Conservation (phyloP, 2,329 filamentous ascomycete species). For the Exophiala lecanii-corni region DNA sequence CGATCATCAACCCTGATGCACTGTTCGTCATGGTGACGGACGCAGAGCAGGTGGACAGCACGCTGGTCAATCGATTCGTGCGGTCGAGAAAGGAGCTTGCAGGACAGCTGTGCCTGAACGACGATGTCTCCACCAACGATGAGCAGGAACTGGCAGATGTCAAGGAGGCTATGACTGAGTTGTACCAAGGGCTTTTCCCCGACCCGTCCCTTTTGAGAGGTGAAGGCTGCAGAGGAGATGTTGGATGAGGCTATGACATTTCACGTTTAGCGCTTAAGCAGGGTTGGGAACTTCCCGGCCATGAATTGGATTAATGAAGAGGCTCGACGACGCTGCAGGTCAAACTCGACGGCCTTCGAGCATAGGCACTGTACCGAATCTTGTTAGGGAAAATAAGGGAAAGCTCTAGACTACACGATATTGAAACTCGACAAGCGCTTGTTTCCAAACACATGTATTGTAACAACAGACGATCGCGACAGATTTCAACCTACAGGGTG, state of each 20-base stretch:
- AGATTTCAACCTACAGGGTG: no score
- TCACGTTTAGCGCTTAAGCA: not conserved
- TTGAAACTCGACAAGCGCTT: no score
- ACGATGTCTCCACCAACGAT: constrained; percentile 19
- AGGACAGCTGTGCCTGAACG: constrained; percentile 21
- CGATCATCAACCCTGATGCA: constrained; percentile 15
- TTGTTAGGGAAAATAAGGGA: no score
- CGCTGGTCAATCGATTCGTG: constrained; percentile 12
- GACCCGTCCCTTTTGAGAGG: constrained; percentile 1
- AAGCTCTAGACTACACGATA: no score
- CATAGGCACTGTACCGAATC: no score
- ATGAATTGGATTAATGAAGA: no score
- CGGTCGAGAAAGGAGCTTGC: constrained; percentile 14
- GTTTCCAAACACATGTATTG: no score
- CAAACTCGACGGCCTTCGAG: not conserved
- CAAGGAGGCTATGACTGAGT: constrained; percentile 18
- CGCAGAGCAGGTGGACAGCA: constrained; percentile 19
- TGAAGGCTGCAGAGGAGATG: not conserved
- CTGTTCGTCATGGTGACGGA: constrained; percentile 22
- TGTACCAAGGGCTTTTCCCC: constrained; percentile 16
- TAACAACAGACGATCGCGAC: no score
- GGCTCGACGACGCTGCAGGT: not conserved
- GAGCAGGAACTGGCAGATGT: constrained; percentile 13
- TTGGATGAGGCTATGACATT: not conserved
- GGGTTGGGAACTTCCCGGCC: no score